These are phyloP conservation scores for Mercurialis annua DNA, from an alignment of 345 rosid species.

Conservation along the genomic window DNA sequence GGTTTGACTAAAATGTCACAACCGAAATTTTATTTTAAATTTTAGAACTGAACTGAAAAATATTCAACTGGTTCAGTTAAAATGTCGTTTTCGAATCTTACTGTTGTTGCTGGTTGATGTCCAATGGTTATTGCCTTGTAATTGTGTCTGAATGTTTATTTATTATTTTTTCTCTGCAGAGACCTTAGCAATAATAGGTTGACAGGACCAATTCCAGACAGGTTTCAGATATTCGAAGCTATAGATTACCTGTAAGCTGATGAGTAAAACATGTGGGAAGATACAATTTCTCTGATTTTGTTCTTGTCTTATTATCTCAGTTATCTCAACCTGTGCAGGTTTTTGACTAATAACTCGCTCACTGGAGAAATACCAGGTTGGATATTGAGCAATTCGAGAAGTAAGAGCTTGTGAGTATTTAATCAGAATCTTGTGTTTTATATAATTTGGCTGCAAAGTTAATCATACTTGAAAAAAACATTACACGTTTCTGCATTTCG, in stretches of 20 bases:
- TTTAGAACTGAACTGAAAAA: no score
- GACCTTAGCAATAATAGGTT: conserved; percentile 78
- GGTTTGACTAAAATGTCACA: no score
- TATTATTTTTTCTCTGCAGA: conserved; percentile 30
- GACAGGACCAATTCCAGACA: conserved; percentile 47
- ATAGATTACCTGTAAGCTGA: conserved; percentile 46
- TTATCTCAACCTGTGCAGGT: conserved; percentile 38
- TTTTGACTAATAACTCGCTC: conserved; percentile 67
- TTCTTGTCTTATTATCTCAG: neutral
- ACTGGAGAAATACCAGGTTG: conserved; percentile 60
- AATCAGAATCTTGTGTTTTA: neutral
- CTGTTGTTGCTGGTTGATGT: no score
- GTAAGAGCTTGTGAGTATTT: conserved; percentile 39
- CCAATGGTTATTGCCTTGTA: no score
- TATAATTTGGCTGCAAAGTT: neutral
- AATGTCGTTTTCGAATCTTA: no score
- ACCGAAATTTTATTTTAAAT: no score
- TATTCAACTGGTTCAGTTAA: no score
- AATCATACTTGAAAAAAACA: neutral
- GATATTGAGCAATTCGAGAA: conserved; percentile 33
- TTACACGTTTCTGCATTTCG: neutral
- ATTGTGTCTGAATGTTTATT: no score
- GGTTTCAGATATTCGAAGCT: conserved; percentile 10
- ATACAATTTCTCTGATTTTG: neutral
- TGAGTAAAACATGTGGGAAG: neutral